Percentiles rank a stretch among this genome's conserved stretches.
Conservation (phyloP, 2,329 filamentous ascomycete species). For the Aureobasidium sp. region DNA sequence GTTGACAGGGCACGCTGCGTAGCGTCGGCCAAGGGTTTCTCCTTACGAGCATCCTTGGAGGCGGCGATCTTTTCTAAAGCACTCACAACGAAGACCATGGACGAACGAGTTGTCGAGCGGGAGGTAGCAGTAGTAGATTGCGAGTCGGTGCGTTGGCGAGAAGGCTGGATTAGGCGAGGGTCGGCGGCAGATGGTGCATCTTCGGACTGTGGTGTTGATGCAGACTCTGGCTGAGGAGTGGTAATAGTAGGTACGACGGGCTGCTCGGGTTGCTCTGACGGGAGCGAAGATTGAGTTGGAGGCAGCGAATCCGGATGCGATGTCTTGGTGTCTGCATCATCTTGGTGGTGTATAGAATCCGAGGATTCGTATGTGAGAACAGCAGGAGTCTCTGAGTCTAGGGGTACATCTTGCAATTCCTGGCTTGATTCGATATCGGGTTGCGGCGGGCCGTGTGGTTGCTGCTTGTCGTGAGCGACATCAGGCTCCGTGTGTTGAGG, state of each 20-base stretch:
- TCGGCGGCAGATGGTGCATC: background rate
- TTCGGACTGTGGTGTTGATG: background rate
- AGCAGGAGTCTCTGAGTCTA: background rate
- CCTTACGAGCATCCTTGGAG: conserved; percentile 84
- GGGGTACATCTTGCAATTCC: conserved; percentile 10
- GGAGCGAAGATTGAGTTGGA: background rate
- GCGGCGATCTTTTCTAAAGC: conserved; percentile 86
- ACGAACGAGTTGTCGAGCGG: conserved; percentile 64
- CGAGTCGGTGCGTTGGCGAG: conserved; percentile 52
- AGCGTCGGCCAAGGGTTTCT: conserved; percentile 74
- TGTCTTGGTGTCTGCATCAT: background rate
- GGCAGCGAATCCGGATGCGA: background rate
- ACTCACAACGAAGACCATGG: conserved; percentile 90
- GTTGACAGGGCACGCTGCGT: conserved; percentile 75
- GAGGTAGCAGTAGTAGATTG: conserved; percentile 50
- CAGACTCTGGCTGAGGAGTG: background rate
- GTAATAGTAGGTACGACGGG: background rate
- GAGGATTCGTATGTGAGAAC: background rate
- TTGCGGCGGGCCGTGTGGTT: background rate
- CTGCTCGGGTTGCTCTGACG: background rate
- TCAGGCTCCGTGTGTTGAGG: conserved; percentile 7
- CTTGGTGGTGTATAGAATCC: background rate
- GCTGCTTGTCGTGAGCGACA: background rate
- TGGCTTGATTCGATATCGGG: conserved; percentile 4
- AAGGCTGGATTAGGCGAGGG: background rate